Base-by-base conservation (phyloP, 192 early-diverging fungal genomes). In the Chytriomyces confervae region DNA sequence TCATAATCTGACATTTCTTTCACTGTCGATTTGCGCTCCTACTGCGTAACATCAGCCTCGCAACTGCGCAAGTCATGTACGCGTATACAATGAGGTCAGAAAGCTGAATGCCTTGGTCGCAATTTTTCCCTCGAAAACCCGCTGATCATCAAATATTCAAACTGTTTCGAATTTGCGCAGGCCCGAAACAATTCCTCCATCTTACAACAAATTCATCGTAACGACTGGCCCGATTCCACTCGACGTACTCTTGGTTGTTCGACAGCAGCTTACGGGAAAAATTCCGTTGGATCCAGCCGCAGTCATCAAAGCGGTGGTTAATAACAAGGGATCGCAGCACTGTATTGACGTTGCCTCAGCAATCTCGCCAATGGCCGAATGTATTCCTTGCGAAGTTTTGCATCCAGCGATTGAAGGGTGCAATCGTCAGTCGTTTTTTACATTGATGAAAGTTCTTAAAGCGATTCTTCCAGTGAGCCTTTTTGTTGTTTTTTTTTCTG, bases 31-130 rank as follows among this genome's bases (percentile, higher is more conserved):
- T 36, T 2, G 29, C 29, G 29, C 2, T 36, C 29, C 29, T 36
- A 57, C 3, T 57, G 11, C 53, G 20, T 3, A 20, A 20, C 3
- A 51, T 24, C 23, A 72, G 70, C 16, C 72, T 85, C 9, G 81
- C 79, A n/a, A 78, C 80, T 50, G 84, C 77, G 6, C 72, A 72
- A 44, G 83, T 88, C 50, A 76, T 88, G 83, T 88, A 88, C 62
- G 86, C 80, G 0, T 86, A 84, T 66, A 68, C 75, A 23, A 84
- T 86, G 77, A 71, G 77, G 62, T 63, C 1, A 18, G 16, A 60
- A 60, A 2, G 1, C 1, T 1, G 3, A 0, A 2, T 60, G 20
- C 16, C 16, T 60, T 60, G 13, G 13, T 20, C 20, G 53, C 53
- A 18, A 18, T 13, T 18, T 60, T 20, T 18, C 16, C 20, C 3